Evolutionary conservation across 2,329 filamentous ascomycete species (phyloP), one percentile per base, ranked within the genome.

Genomic region (Cordyceps tenuipes): DNA sequence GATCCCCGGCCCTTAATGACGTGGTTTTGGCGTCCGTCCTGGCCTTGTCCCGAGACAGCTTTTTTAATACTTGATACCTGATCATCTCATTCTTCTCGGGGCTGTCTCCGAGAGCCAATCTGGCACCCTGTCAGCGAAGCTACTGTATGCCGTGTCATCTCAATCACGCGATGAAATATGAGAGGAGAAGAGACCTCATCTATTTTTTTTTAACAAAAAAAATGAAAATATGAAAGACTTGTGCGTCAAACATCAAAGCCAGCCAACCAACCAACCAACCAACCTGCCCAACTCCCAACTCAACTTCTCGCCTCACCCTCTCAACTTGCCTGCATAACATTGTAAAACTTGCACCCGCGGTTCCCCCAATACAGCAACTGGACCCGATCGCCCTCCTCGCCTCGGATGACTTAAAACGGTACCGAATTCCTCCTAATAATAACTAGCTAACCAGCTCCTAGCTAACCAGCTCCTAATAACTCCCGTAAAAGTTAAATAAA

Each of bases 291-390:
- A 29, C 29, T 23, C 23, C 23, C 23, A 23, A 23, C 23, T 23
- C 23, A 23, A 23, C 23, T 23, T 23, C 23, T 23, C 23, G 4
- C 23, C 23, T 23, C 23, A 23, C 23, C 21, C 8, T 23, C 26
- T 4, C 4, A 44, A 19, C 8, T 9, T 34, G 36, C 36, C 19
- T 26, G 21, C 47, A 10, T 47, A 29, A 29, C 29, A 6, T 29
- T 8, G 29, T 29, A 29, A 29, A 29, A 29, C 29, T 29, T 6
- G 31, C 5, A n/a, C n/a, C n/a, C 44, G 6, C 34, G 7, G 13
- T 10, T 36, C 39, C 55, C 55, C 55, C 21, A 51, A 58, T 26
- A 36, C 23, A 58, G 55, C 46, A 58, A 51, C 47, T 58, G 7
- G 34, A 58, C 10, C 47, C 55, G 55, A 58, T 36, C 29, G 7